A percentile compares a stretch with the other conserved stretches of the same genome.
Evolutionary conservation across 2,329 filamentous ascomycete genomes (phyloP).

Genomic region (Macroventuria anomochaeta): DNA sequence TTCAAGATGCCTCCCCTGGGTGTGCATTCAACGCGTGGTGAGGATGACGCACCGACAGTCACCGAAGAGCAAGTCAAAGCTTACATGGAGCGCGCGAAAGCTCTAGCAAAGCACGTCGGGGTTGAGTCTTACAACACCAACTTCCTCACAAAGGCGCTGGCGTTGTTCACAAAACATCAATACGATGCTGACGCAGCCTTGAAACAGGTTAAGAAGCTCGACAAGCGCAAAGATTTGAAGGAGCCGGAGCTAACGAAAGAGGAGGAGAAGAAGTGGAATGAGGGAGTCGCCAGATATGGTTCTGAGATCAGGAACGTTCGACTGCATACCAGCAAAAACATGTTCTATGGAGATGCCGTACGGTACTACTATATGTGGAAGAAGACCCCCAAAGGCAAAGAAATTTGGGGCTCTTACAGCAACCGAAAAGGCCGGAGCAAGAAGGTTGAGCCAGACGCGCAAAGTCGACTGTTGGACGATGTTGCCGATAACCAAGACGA

Average conservation of each 20-base stretch:
- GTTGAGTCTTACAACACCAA: slow-evolving; percentile 81
- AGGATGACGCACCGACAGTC: slow-evolving; percentile 52
- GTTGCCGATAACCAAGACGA: slow-evolving; percentile 92
- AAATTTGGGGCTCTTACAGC: slow-evolving; percentile 89
- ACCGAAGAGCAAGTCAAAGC: slow-evolving; percentile 70
- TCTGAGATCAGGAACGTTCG: slow-evolving; percentile 86
- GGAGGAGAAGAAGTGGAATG: slow-evolving; percentile 90
- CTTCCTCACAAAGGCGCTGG: slow-evolving; percentile 81
- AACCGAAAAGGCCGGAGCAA: slow-evolving; percentile 92
- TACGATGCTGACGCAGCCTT: slow-evolving; percentile 77
- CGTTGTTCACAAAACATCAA: slow-evolving; percentile 72
- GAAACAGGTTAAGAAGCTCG: slow-evolving; percentile 69
- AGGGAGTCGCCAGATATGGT: slow-evolving; percentile 86
- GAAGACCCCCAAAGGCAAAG: slow-evolving; percentile 82
- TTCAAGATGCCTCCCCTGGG: slow-evolving; percentile 74
- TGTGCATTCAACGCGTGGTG: slow-evolving; percentile 55
- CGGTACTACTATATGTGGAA: slow-evolving; percentile 99
- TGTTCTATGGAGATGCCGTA: slow-evolving; percentile 80
- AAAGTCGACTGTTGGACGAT: slow-evolving; percentile 84
- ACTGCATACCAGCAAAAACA: slow-evolving; percentile 78
- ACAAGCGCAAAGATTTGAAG: slow-evolving; percentile 75
- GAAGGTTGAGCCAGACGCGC: slow-evolving; percentile 60
- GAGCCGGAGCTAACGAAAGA: slow-evolving; percentile 80
- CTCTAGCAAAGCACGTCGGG: slow-evolving; percentile 70
- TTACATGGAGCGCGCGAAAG: slow-evolving; percentile 75